Evolutionary conservation across 2,329 filamentous ascomycete species (phyloP).

Genomic region (Tolypocladium sp.): DNA sequence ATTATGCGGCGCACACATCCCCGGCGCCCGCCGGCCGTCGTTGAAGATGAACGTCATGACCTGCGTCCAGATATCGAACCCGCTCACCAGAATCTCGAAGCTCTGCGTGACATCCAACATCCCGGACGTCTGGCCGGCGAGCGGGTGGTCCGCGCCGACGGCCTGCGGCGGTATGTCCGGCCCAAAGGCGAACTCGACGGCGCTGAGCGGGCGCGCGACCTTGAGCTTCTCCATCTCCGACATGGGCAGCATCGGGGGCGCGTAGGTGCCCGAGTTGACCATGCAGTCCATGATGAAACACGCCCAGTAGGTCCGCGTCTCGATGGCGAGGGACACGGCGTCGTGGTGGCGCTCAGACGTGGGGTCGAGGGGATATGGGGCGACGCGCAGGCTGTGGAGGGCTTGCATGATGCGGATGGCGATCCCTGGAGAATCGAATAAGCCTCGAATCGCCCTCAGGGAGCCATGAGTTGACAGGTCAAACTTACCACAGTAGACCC

Average conservation of each 20-base stretch:
- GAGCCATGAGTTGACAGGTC: not conserved
- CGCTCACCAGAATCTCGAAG: slow-evolving; percentile 27
- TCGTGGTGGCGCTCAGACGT: slow-evolving; percentile 10
- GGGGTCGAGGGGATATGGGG: slow-evolving; percentile 16
- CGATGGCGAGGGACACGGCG: slow-evolving; percentile 16
- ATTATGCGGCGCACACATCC: slow-evolving; percentile 27
- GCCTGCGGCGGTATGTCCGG: slow-evolving; percentile 10
- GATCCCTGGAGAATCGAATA: slow-evolving; percentile 14
- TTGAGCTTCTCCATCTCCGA: slow-evolving; percentile 23
- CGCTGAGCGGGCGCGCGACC: slow-evolving; percentile 18
- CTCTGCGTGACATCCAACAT: slow-evolving; percentile 16
- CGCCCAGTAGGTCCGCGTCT: slow-evolving; percentile 33
- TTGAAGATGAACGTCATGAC: slow-evolving; percentile 32
- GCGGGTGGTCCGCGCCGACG: slow-evolving; percentile 1
- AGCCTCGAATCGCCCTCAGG: not conserved
- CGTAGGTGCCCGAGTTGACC: slow-evolving; percentile 30
- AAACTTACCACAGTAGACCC: slow-evolving; percentile 28
- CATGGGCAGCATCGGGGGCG: slow-evolving; percentile 25
- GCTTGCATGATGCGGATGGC: slow-evolving; percentile 29
- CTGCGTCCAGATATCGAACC: slow-evolving; percentile 33
- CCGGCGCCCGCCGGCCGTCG: slow-evolving; percentile 29
- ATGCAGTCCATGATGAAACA: slow-evolving; percentile 37
- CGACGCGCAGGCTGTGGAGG: slow-evolving; percentile 18
- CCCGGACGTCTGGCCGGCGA: slow-evolving; percentile 4
- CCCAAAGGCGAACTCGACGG: slow-evolving; percentile 30